phyloP scores from a whole-genome alignment of 148 eudicot species.

The Cornus kousa region DNA sequence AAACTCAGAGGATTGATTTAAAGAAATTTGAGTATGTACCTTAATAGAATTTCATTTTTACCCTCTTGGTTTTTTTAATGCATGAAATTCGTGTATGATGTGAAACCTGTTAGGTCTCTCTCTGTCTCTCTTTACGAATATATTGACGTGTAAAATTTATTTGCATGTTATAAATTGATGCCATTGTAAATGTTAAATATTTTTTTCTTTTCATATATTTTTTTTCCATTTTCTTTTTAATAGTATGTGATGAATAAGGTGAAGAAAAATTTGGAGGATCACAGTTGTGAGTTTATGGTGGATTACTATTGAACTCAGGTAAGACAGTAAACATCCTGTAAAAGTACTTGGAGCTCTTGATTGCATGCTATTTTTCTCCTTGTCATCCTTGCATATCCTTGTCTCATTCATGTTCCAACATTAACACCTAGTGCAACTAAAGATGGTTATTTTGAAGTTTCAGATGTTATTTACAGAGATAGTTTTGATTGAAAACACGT shows the following conservation, averaged over 20 bases:
- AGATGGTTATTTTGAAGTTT: conserved; percentile 4
- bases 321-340: background rate
- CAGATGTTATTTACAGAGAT: background rate
- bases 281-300: background rate
- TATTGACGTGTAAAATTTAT: background rate
- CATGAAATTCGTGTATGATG: too few species aligned
- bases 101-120: too few species aligned
- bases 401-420: background rate
- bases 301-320: background rate
- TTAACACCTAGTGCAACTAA: background rate
- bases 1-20: too few species aligned
- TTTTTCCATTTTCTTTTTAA: background rate
- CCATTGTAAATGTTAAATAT: background rate
- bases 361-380: background rate
- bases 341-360: background rate
- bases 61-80: too few species aligned
- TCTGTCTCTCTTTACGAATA: background rate
- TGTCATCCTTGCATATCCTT: background rate
- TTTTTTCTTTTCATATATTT: background rate
- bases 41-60: too few species aligned
- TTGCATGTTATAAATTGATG: background rate
- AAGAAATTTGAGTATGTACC: too few species aligned
- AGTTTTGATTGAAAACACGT: background rate
- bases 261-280: background rate
- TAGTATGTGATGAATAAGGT: background rate